A percentile compares a stretch with the other conserved stretches of the same genome.
Conservation (phyloP, 2,329 filamentous ascomycete genomes). For the Elsinoe perseae region DNA sequence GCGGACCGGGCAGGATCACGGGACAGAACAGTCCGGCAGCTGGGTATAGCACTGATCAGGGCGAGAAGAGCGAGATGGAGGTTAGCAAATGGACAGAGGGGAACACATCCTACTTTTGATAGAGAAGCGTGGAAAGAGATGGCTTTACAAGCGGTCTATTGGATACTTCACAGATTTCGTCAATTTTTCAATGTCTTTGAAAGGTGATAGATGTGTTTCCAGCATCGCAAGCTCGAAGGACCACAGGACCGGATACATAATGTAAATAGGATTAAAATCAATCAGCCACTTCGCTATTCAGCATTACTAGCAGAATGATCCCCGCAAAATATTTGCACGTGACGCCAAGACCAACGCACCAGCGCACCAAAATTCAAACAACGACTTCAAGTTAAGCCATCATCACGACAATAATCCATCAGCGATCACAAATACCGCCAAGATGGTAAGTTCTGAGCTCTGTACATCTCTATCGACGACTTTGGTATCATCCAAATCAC, state of each 20-base stretch:
- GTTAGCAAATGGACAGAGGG: conserved; percentile 17
- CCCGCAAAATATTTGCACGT: conserved; percentile 4
- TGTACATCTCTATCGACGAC: not conserved
- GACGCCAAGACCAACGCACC: conserved; percentile 4
- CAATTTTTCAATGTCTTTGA: too few relatives aligned
- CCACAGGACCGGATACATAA: too few relatives aligned
- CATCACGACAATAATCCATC: conserved; percentile 15
- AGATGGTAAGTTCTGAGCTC: conserved; percentile 20
- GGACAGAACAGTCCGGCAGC: conserved; percentile 26
- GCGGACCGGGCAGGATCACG: conserved; percentile 20
- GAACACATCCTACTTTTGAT: conserved; percentile 14
- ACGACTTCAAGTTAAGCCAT: conserved; percentile 6
- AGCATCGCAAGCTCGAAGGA: too few relatives aligned
- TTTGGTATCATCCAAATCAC: not conserved
- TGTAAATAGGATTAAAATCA: too few relatives aligned
- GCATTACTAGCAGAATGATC: too few relatives aligned
- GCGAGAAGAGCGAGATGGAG: conserved; percentile 19
- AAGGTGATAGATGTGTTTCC: too few relatives aligned
- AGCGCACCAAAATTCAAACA: conserved; percentile 13
- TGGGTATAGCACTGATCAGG: conserved; percentile 20
- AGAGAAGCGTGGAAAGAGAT: not conserved
- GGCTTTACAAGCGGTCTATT: too few relatives aligned
- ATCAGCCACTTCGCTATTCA: not conserved
- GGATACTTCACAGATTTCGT: too few relatives aligned
- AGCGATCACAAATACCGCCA: conserved; percentile 19